Conservation (phyloP, 805 yeast species). For the Spathaspora hagerdaliae region DNA sequence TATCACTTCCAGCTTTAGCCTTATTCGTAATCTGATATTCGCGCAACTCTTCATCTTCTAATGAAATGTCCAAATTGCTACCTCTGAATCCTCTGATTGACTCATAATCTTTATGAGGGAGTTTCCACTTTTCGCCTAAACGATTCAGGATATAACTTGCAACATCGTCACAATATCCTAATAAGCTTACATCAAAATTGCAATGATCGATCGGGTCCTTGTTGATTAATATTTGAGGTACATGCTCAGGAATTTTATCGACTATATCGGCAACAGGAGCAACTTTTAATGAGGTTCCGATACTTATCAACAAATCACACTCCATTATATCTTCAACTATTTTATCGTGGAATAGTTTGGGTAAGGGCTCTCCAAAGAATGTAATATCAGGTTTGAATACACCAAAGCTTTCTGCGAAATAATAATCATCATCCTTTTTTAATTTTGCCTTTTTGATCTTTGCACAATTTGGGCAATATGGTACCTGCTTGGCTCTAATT, state of each 20-base stretch:
- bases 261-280: conserved; percentile 43
- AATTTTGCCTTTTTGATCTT: conserved; percentile 15
- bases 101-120: conserved; percentile 26
- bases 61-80: conserved; percentile 8
- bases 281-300: conserved; percentile 82
- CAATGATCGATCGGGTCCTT: conserved; percentile 32
- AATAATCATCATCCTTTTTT: conserved; percentile 20
- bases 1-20: not conserved
- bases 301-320: conserved; percentile 77
- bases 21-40: conserved; percentile 6
- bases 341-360: conserved; percentile 31
- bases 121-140: conserved; percentile 29
- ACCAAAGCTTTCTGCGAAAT: conserved; percentile 25
- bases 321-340: conserved; percentile 50
- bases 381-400: conserved; percentile 91
- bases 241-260: conserved; percentile 24
- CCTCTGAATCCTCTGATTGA: conserved; percentile 13
- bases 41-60: conserved; percentile 8
- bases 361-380: conserved; percentile 71
- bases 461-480: conserved; percentile 50
- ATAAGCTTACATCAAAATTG: conserved; percentile 35
- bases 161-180: conserved; percentile 40
- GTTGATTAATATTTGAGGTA: conserved; percentile 39
- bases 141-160: conserved; percentile 29
- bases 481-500: conserved; percentile 45